Evolutionary conservation across 805 yeast species (phyloP), one percentile per base, ranked within the genome.

Genomic region (Starmera caribaea): DNA sequence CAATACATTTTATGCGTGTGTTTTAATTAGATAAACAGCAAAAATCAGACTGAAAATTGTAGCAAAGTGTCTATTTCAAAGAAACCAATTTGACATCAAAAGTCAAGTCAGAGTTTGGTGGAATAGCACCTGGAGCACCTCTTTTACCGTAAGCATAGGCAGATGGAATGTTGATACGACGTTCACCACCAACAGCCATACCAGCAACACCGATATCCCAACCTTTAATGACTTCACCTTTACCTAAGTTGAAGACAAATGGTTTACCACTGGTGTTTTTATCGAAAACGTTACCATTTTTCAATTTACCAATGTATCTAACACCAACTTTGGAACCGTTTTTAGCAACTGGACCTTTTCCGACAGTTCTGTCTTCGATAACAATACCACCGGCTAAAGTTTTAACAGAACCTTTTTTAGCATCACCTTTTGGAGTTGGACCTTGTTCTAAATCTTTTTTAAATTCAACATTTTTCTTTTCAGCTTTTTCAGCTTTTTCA

Each of bases 201-300:
- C 97, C 97, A 43, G 90, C 88, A 55, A 92, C 92, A 74, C 99
- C 99, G 57, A 90, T 75, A 62, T 92, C 99, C 86, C 96, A 92
- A 49, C 97, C 98, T 66, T 86, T 86, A 73, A 92, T 92, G 53
- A 95, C 97, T 69, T 92, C 98, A 60, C 97, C 98, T 63, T 82
- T 84, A 57, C 98, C 98, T 54, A 92, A 75, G 47, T 76, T 77
- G 68, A 92, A 92, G 48, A 68, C 66, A 65, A 92, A 92, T 58
- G 99, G 98, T 72, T 87, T 90, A 57, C 99, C 99, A 49, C 81
- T 74, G 53, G 96, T 87, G 79, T 92, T 92, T 66, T 90, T 89
- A 75, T 92, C 99, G 51, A 92, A 92, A 37, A 85, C 88, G 63
- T 86, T 86, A 54, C 97, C 98, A 69, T 89, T 88, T 71, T 84